Base-by-base conservation (phyloP, 176 grass and related monocot species). In the Aegilops sharonensis region DNA sequence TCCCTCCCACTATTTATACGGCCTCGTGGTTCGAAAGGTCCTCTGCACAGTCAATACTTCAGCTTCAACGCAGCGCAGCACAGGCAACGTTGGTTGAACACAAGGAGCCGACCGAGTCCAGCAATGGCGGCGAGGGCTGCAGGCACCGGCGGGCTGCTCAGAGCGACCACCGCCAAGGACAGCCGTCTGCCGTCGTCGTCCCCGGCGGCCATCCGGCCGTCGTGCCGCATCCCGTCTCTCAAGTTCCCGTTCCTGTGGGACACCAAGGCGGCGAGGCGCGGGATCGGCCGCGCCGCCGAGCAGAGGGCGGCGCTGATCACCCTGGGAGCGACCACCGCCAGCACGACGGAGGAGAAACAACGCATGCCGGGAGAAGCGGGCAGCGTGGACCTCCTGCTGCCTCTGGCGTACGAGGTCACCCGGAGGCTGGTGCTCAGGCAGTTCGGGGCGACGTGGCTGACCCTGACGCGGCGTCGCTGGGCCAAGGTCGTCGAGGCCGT, bases 391-490 rank as follows among this genome's bases (percentile, higher is more conserved):
- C 75, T 91, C 27, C 21, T 91, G 76, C 21, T 69, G 20, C 89
- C 89, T 18, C 85, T 87, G 60, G 85, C 81, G 30, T 84, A 91
- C 62, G 89, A 91, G 89, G 34, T 87, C 76, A 60, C 85, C 7
- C 48, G 89, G 76, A 80, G 81, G 61, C 27, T 87, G 15, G 37
- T 87, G 60, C 61, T 87, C 25, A 39, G 81, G 81, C 29, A 68
- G 11, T 12, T 87, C 32, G 85, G 76, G 52, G 45, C 25, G 3
- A 21, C 57, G 8, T 68, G 64, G 85, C 47, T 72, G 64, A 75
- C 75, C 3, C 59, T 87, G 0, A 74, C 36, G 2, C 4, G 30
- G 66, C 45, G 68, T 10, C 42, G 48, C 42, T 92, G 93, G 74
- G 14, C 90, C 7, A 83, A 82, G 86, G 63, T 85, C 66, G 4